These are phyloP conservation scores for Deinandra increscens DNA, from an alignment of 129 eudicot species.

Conservation along the genomic window DNA sequence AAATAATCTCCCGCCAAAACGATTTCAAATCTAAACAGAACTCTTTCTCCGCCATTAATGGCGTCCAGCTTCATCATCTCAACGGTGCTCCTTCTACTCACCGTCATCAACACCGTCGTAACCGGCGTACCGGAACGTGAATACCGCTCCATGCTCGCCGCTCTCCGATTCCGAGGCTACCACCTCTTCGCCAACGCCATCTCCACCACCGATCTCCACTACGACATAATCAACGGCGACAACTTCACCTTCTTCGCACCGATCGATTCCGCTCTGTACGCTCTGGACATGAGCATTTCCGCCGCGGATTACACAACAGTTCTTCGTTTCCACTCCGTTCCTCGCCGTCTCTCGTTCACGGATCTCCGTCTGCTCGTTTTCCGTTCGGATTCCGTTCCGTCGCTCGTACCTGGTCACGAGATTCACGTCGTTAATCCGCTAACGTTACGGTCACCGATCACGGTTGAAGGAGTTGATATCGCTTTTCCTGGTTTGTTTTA, in stretches of 20 bases:
- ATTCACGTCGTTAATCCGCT: conserved; percentile 26
- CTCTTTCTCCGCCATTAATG: conserved; percentile 17
- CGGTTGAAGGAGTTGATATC: conserved; percentile 39
- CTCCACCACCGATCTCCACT: conserved; percentile 46
- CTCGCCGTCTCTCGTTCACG: conserved; percentile 37
- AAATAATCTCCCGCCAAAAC: conserved; percentile 23
- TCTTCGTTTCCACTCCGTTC: conserved; percentile 46
- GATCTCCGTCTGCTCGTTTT: conserved; percentile 40
- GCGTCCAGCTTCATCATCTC: conserved; percentile 20
- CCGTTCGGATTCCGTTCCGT: conserved; percentile 28
- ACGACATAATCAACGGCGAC: conserved; percentile 38
- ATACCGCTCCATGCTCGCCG: conserved; percentile 34
- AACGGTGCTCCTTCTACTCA: conserved; percentile 25
- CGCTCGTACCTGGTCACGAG: conserved; percentile 32
- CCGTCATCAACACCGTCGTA: conserved; percentile 23
- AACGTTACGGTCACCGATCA: conserved; percentile 16
- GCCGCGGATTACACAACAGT: conserved; percentile 44
- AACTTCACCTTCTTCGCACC: conserved; percentile 59
- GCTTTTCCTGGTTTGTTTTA: conserved; percentile 45
- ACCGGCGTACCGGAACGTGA: conserved; percentile 37
- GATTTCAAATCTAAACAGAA: background rate
- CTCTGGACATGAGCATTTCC: conserved; percentile 44
- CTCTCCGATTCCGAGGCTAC: conserved; percentile 46
- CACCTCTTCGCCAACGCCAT: conserved; percentile 64
- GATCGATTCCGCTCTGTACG: conserved; percentile 44